Percentiles rank a stretch among this genome's conserved stretches.
phyloP scores from a whole-genome alignment of 2,329 filamentous ascomycete species.

The Nemania sp. region DNA sequence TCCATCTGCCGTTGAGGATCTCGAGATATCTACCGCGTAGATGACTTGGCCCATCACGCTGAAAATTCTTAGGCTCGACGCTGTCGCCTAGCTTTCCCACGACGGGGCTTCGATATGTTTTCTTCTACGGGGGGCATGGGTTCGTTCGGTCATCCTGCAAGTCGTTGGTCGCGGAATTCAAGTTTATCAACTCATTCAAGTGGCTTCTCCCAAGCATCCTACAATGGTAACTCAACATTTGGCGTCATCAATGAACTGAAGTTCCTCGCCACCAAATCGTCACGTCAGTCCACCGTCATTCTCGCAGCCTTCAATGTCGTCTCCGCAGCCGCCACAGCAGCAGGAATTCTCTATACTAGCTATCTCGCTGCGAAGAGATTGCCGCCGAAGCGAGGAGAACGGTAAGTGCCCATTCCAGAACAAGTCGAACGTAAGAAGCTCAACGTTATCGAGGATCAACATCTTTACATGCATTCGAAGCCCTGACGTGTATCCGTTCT shows the following conservation, averaged over 20 bases:
- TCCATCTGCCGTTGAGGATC: constrained; percentile 37
- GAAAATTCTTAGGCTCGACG: constrained; percentile 36
- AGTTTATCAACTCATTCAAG: constrained; percentile 31
- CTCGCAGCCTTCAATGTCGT: constrained; percentile 65
- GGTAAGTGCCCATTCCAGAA: constrained; percentile 40
- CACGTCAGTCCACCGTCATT: constrained; percentile 65
- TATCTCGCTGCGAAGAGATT: constrained; percentile 52
- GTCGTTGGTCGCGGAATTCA: constrained; percentile 37
- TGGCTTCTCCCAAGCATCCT: constrained; percentile 37
- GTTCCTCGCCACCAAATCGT: constrained; percentile 59
- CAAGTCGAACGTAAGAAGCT: constrained; percentile 25
- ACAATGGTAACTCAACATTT: constrained; percentile 48
- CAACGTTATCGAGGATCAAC: constrained; percentile 33
- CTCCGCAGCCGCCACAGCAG: constrained; percentile 59
- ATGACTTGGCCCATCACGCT: constrained; percentile 50
- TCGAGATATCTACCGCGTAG: constrained; percentile 44
- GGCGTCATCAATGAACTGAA: constrained; percentile 56
- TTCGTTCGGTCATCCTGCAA: constrained; percentile 34
- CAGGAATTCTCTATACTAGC: constrained; percentile 61
- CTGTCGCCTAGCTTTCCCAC: constrained; percentile 37
- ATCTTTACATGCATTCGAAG: constrained; percentile 51
- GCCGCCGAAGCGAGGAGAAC: constrained; percentile 44
- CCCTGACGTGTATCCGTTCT: constrained; percentile 58
- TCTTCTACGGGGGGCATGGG: constrained; percentile 25
- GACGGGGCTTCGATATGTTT: constrained; percentile 33